Evolutionary conservation across 2,329 filamentous ascomycete genomes (phyloP).

Genomic region (Colletotrichum godetiae): DNA sequence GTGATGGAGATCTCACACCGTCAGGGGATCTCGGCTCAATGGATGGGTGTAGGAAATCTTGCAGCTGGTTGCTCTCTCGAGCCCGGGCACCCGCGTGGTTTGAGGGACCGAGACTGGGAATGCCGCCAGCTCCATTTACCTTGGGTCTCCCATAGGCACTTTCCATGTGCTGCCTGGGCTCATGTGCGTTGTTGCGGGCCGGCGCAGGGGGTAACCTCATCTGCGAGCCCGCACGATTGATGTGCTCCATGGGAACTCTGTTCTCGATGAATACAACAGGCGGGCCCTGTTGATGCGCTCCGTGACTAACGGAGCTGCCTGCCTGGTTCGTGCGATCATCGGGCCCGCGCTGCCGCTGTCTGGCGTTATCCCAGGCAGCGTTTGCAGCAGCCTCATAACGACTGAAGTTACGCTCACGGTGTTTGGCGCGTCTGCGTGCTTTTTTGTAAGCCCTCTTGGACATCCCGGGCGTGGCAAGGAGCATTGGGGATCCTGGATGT

Average conservation of each 20-base stretch:
- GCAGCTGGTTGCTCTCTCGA: conserved; percentile 41
- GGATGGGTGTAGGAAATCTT: conserved; percentile 59
- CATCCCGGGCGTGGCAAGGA: conserved; percentile 12
- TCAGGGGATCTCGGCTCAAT: conserved; percentile 57
- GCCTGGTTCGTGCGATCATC: neutral
- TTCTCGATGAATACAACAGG: conserved; percentile 8
- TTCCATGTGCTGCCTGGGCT: conserved; percentile 33
- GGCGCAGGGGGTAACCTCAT: conserved; percentile 13
- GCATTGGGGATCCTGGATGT: conserved; percentile 23
- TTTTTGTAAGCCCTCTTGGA: conserved; percentile 19
- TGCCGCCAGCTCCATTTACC: conserved; percentile 41
- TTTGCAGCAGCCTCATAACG: conserved; percentile 34
- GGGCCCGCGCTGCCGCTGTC: conserved; percentile 19
- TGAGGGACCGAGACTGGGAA: conserved; percentile 37
- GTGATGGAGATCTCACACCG: conserved; percentile 7
- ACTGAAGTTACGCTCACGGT: conserved; percentile 32
- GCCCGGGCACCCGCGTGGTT: conserved; percentile 36
- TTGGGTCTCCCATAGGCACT: conserved; percentile 32
- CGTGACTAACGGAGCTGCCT: conserved; percentile 29
- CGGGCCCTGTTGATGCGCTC: conserved; percentile 16
- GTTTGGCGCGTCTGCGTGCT: conserved; percentile 19
- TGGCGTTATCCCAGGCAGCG: conserved; percentile 26
- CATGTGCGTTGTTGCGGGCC: conserved; percentile 37
- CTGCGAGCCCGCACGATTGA: conserved; percentile 36
- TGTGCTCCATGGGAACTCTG: conserved; percentile 20